A percentile compares a stretch with the other conserved stretches of the same genome.
These are phyloP conservation scores for Ophiosphaerella herpotricha DNA, from an alignment of 2,329 filamentous ascomycete species.

Conservation along the genomic window DNA sequence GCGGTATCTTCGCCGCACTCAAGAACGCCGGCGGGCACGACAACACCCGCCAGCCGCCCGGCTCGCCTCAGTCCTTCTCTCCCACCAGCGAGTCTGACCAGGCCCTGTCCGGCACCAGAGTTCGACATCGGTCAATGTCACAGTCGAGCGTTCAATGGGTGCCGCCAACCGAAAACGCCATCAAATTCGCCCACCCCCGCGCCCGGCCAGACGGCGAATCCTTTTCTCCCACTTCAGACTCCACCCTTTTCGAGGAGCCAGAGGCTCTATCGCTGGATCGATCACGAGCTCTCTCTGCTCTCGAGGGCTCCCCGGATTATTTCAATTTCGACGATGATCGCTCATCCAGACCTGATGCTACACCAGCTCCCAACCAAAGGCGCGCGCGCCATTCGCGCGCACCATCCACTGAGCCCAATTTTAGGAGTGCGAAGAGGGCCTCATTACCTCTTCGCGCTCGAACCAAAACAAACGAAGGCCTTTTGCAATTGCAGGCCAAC, in stretches of 20 bases:
- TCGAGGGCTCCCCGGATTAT: constrained; percentile 12
- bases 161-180: constrained; percentile 7
- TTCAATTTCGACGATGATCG: constrained; percentile 11
- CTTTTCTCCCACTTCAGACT: constrained; percentile 20
- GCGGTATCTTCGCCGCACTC: constrained; percentile 25
- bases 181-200: constrained; percentile 21
- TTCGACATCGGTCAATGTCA: constrained; percentile 4
- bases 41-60: constrained; percentile 13
- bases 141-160: constrained; percentile 10
- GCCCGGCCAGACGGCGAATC: constrained; percentile 16
- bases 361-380: constrained; percentile 10
- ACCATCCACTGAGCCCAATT: constrained; percentile 16
- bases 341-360: constrained; percentile 14
- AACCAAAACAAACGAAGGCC: constrained; percentile 26
- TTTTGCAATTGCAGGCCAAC: constrained; percentile 25
- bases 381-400: constrained; percentile 21
- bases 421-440: constrained; percentile 11
- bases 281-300: constrained; percentile 12
- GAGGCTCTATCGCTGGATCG: constrained; percentile 22
- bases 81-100: constrained; percentile 17
- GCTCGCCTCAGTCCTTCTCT: constrained; percentile 20
- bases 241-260: constrained; percentile 26
- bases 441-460: constrained; percentile 16
- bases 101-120: constrained; percentile 1
- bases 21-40: constrained; percentile 25